phyloP scores from a whole-genome alignment of 441 rosid species.

The Monsonia emarginata region DNA sequence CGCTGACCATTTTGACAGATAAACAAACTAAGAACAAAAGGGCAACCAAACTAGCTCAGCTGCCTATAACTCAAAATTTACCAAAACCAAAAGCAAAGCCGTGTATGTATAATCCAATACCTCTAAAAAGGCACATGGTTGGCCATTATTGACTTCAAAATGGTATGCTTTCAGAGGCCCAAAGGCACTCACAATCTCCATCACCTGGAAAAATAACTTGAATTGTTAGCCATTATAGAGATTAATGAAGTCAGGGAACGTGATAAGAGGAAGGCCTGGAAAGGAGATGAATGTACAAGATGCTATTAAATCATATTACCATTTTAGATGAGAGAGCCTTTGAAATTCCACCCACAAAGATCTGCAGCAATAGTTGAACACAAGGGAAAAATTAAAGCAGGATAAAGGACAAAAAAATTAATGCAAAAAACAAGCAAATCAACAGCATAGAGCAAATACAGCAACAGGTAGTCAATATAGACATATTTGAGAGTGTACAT shows the following conservation, averaged over 20 bases:
- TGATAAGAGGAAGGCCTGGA: conserved; percentile 13
- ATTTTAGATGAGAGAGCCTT: conserved; percentile 56
- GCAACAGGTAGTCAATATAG: not conserved
- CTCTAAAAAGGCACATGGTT: conserved; percentile 63
- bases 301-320: conserved; percentile 38
- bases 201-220: conserved; percentile 38
- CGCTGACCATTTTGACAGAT: not conserved
- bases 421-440: not conserved
- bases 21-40: not conserved
- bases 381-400: conserved; percentile 8
- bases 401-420: not conserved
- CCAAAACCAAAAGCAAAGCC: conserved; percentile 7
- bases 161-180: conserved; percentile 77
- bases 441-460: not conserved
- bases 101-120: conserved; percentile 32
- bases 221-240: conserved; percentile 5
- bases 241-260: not conserved
- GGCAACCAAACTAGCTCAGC: not conserved
- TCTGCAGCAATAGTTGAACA: conserved; percentile 40
- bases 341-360: conserved; percentile 82
- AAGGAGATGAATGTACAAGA: conserved; percentile 8
- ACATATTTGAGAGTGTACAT: not conserved
- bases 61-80: not conserved
- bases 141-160: conserved; percentile 34
- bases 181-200: conserved; percentile 75